Evolutionary conservation across 2,329 filamentous ascomycete genomes (phyloP), one percentile per base, ranked within the genome.

Genomic region (Fusarium acutatum): DNA sequence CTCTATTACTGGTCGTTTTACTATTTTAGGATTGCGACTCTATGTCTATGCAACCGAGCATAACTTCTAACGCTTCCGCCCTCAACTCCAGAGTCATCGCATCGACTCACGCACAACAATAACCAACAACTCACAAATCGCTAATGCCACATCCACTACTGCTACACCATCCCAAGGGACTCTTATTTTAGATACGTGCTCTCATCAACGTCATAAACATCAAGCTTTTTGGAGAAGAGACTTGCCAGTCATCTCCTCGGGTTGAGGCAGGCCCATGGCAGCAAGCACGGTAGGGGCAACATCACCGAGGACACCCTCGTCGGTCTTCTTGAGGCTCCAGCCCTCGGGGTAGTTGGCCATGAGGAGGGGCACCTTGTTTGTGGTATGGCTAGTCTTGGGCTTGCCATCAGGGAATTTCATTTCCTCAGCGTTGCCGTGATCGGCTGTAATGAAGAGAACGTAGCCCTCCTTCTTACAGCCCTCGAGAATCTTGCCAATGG

Each of bases 341-440:
- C 94, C 93, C 80, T 93, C 89, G 44, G 96, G 96, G 14, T 95
- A 95, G 82, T 98, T 99, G 82, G 95, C 94, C 95, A 99, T 97
- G 84, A 98, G 90, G 82, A 99, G 96, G 15, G 96, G 96, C 60
- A 99, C 96, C 77, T 96, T 96, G 89, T 99, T 99, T 76, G 93
- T 95, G 50, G 96, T 99, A 88, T 99, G 96, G 58, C 94, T 96
- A 14, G 96, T 99, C 90, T 99, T 99, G 78, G 96, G 96, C 82
- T 94, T 97, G 82, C 95, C 95, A 82, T 98, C 94, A 77, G 94
- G 87, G 81, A 95, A 98, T 84, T 98, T 93, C 96, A 99, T 99
- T 87, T 99, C 96, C 87, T 99, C 96, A 64, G 96, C 96, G 81
- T 99, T 99, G 80, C 95, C 96, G 85, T 99, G 96, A 83, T 99